Evolutionary conservation across 192 early-diverging fungal genomes (phyloP).

Genomic region (Polychytrium aggregatum): DNA sequence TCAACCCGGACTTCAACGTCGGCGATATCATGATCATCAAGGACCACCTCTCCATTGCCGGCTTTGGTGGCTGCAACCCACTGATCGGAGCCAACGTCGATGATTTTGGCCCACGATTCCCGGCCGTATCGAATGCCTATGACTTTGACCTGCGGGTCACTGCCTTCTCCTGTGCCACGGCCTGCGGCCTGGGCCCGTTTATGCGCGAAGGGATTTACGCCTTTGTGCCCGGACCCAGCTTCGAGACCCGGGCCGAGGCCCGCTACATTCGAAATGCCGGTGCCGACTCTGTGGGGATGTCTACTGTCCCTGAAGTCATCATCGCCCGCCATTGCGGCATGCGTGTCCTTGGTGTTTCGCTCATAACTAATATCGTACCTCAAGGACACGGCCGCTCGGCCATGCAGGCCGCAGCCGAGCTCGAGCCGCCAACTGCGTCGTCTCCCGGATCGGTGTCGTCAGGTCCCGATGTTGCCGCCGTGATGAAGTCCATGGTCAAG

Average conservation of each 20-base stretch:
- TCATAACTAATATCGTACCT: conserved; percentile 67
- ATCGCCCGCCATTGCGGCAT: conserved; percentile 78
- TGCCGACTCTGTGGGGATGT: conserved; percentile 81
- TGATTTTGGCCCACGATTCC: conserved; percentile 77
- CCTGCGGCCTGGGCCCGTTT: conserved; percentile 28
- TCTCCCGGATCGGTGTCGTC: conserved; percentile 13
- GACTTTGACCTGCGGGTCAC: conserved; percentile 61
- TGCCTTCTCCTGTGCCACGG: conserved; percentile 51
- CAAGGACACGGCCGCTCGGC: conserved; percentile 26
- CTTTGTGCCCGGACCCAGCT: conserved; percentile 84
- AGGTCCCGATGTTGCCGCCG: conserved; percentile 3
- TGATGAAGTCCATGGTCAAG: not conserved
- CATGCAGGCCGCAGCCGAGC: conserved; percentile 14
- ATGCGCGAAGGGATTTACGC: conserved; percentile 73
- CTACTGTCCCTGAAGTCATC: conserved; percentile 78
- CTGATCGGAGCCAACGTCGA: conserved; percentile 76
- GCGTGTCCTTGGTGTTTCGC: conserved; percentile 61
- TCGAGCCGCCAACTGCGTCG: no score
- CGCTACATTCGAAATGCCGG: conserved; percentile 51
- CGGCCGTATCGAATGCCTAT: conserved; percentile 76
- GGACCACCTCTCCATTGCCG: conserved; percentile 41
- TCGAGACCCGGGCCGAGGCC: conserved; percentile 79
- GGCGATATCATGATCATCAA: conserved; percentile 72
- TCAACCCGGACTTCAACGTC: conserved; percentile 64
- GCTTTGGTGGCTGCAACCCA: conserved; percentile 42